Base-by-base conservation (phyloP, 257 asterid genomes). In the Galeopsis tetrahit region DNA sequence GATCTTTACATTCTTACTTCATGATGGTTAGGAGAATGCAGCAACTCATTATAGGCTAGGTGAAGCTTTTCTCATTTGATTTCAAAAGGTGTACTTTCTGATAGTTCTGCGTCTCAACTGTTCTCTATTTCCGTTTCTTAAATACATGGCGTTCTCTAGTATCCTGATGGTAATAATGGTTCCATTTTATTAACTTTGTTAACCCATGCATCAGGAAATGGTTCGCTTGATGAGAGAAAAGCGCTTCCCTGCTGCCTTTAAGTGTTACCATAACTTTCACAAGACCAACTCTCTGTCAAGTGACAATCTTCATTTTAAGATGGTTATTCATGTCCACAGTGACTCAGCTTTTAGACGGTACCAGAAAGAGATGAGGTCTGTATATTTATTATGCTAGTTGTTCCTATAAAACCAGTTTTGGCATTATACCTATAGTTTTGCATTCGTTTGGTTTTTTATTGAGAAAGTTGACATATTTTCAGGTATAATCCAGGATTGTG, bases 301-400 rank as follows among this genome's bases (percentile, higher is more conserved):
- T 70, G 93, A 89, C 73, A 83, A 86, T 81, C 93, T 91, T 80
- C 80, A 88, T 82, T 88, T 86, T 83, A 94, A 89, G 89, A 89
- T 94, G 99, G 97, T 91, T 77, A 84, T 94, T 78, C 99, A 94
- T 73, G 97, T 94, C 55, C 90, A 84, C 72, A 87, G 95, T 55
- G 99, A 94, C 81, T 94, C 97, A 70, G 89, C 86, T 75, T 94
- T 94, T 70, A 84, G 97, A 70, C 87, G 95, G 70, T 94, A 91
- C 82, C 99, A 91, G 81, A 91, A 87, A 83, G 97, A 94, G 84
- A 88, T 91, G 97, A 94, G 96, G 98, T 93, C 39, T 69, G 5
- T 17, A 10, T 75, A 21, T 61, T 5, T 14, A 1, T 14, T 58
- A 9, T 46, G 69, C 69, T 17, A 11, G 17, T 17, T 7, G 7